Conservation (phyloP, 2,329 filamentous ascomycete genomes). For the Aspergillus sp. region DNA sequence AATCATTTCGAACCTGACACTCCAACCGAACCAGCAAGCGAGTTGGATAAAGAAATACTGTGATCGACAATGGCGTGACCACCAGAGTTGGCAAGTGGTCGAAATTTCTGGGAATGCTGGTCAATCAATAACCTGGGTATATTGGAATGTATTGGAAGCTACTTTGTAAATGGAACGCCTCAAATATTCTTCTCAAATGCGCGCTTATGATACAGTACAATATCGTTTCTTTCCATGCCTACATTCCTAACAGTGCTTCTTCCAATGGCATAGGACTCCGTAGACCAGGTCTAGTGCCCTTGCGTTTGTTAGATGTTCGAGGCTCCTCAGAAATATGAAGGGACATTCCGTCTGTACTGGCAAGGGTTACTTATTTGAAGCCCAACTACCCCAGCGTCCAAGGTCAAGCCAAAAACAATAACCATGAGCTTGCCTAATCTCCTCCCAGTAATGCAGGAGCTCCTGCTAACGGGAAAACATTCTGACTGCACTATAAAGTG, state of each 20-base stretch:
- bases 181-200: background rate
- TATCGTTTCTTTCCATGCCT: background rate
- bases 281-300: background rate
- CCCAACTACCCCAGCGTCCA: background rate
- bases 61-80: background rate
- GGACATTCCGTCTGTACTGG: background rate
- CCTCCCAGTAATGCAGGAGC: background rate
- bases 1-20: background rate
- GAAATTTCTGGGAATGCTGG: background rate
- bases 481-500: background rate
- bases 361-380: background rate
- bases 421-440: background rate
- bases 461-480: too few species aligned
- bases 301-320: background rate
- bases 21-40: background rate
- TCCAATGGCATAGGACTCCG: background rate
- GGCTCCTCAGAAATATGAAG: background rate
- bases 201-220: background rate
- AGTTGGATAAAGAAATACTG: background rate
- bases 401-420: background rate
- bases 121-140: background rate
- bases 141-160: background rate
- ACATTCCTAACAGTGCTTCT: background rate
- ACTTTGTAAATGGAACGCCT: background rate
- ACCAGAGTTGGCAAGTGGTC: background rate